phyloP scores from a whole-genome alignment of 192 early-diverging fungal species.

The Borealophlyctis nickersoniae region DNA sequence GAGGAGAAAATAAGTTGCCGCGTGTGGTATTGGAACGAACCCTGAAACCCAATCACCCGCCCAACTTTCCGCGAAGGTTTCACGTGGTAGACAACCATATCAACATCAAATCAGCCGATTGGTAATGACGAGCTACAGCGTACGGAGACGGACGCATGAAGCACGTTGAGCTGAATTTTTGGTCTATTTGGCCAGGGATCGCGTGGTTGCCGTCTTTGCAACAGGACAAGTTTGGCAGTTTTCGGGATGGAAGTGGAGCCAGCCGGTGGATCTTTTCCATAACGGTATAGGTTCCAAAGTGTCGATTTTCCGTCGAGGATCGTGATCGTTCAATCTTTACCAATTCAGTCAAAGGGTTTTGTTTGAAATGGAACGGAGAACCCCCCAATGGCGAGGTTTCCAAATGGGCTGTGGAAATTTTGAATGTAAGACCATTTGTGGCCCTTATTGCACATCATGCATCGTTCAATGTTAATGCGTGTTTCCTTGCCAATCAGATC shows the following conservation, averaged over 20 bases:
- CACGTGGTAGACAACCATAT: slow-evolving; percentile 80
- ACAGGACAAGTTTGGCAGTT: slow-evolving; percentile 93
- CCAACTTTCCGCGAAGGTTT: slow-evolving; percentile 59
- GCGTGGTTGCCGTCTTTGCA: slow-evolving; percentile 87
- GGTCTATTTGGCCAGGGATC: slow-evolving; percentile 29
- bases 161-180: background rate
- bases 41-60: slow-evolving; percentile 32
- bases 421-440: slow-evolving; percentile 37
- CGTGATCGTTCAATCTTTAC: background rate
- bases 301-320: background rate
- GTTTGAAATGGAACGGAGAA: slow-evolving; percentile 51
- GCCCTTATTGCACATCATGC: background rate
- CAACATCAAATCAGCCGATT: slow-evolving; percentile 69
- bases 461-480: background rate
- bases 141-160: background rate
- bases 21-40: slow-evolving; percentile 60
- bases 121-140: slow-evolving; percentile 48
- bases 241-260: slow-evolving; percentile 82
- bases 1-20: slow-evolving; percentile 64
- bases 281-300: slow-evolving; percentile 34
- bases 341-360: slow-evolving; percentile 45
- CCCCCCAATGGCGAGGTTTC: slow-evolving; percentile 36
- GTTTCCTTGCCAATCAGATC: slow-evolving; percentile 33
- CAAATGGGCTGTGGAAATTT: slow-evolving; percentile 43
- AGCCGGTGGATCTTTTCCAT: slow-evolving; percentile 79